Percentiles rank a stretch among this genome's conserved stretches.
These are phyloP conservation scores for Melaleuca alternifolia DNA, from an alignment of 345 rosid species.

Conservation along the genomic window DNA sequence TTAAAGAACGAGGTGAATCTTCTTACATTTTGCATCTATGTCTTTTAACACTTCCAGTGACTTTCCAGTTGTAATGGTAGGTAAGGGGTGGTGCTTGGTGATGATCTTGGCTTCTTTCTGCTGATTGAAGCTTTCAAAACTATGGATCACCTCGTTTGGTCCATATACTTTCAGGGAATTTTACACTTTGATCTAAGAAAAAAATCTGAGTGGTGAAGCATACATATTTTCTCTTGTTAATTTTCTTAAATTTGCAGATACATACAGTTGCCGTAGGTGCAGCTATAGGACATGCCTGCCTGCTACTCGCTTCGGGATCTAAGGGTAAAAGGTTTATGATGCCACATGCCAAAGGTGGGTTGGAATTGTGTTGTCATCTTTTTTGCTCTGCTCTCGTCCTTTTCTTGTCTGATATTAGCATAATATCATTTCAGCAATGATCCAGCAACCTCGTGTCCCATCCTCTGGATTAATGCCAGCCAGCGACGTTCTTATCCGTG, in stretches of 20 bases:
- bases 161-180: not conserved
- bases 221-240: not conserved
- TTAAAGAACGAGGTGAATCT: constrained; percentile 44
- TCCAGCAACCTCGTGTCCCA: constrained; percentile 81
- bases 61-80: not conserved
- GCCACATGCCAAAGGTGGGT: constrained; percentile 82
- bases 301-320: constrained; percentile 76
- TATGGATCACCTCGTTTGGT: not conserved
- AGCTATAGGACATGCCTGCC: constrained; percentile 76
- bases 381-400: not conserved
- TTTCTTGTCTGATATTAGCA: not conserved
- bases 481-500: constrained; percentile 72
- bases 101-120: not conserved
- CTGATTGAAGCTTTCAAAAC: not conserved
- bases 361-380: not conserved
- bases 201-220: not conserved
- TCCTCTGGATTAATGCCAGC: constrained; percentile 85
- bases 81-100: not conserved
- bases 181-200: not conserved
- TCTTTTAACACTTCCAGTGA: not conserved
- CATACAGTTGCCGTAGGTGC: constrained; percentile 71
- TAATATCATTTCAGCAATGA: constrained; percentile 47
- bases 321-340: constrained; percentile 81
- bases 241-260: constrained; percentile 22
- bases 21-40: not conserved